These are phyloP conservation scores for Candida berthetii DNA, from an alignment of 805 yeast species.

Conservation along the genomic window DNA sequence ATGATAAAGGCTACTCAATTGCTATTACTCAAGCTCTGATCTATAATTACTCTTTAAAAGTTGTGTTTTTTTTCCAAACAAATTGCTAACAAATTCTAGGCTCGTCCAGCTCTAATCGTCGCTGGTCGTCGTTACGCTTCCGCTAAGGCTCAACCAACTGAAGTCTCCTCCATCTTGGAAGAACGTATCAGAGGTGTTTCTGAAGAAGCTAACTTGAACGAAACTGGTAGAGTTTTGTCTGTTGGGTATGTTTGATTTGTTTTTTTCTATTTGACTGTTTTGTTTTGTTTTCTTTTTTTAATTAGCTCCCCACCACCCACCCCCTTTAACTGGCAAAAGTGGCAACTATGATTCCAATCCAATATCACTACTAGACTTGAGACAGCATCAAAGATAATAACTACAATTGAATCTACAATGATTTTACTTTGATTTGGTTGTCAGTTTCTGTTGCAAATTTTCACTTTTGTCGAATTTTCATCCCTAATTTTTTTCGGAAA, in stretches of 20 bases:
- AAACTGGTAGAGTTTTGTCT: constrained; percentile 98
- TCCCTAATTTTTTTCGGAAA: background rate
- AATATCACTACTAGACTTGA: too few species aligned
- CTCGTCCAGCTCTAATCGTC: constrained; percentile 63
- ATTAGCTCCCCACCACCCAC: background rate
- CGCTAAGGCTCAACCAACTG: constrained; percentile 95
- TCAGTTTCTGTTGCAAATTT: background rate
- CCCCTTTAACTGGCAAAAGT: too few species aligned
- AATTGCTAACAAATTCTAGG: constrained; percentile 35
- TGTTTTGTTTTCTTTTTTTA: background rate
- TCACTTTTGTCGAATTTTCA: background rate
- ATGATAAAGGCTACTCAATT: background rate
- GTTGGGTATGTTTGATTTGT: constrained; percentile 71
- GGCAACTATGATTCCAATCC: background rate
- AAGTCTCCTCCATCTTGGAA: constrained; percentile 97
- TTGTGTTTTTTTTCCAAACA: too few species aligned
- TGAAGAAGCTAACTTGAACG: constrained; percentile 95
- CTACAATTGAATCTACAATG: background rate
- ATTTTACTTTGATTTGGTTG: background rate
- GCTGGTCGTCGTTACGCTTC: constrained; percentile 86
- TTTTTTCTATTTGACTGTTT: background rate
- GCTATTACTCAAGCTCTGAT: background rate
- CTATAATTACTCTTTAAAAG: too few species aligned
- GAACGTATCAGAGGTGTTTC: constrained; percentile 99
- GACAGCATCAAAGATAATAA: too few species aligned